Percentiles rank a stretch among this genome's conserved stretches.
Evolutionary conservation across 305 asterid genomes (phyloP).

Genomic region (Fraxinus ornus): DNA sequence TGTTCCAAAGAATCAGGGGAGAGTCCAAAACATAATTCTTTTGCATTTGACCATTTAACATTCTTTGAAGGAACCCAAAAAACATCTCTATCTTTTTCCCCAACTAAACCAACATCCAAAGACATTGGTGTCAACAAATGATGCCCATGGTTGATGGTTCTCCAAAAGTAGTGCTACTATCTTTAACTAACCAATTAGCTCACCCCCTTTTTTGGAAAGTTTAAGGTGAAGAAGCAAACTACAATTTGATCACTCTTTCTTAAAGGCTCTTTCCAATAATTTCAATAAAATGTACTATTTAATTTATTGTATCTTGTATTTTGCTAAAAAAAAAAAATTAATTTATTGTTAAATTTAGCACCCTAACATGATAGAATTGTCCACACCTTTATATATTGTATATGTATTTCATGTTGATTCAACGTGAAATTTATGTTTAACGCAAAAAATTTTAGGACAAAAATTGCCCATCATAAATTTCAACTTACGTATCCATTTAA

Average conservation of each 20-base stretch:
- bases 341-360: too few species aligned
- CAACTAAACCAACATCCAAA: not conserved
- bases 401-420: not conserved
- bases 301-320: not conserved
- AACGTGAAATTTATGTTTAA: too few species aligned
- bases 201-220: slow-evolving; percentile 23
- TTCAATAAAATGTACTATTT: not conserved
- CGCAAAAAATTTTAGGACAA: not conserved
- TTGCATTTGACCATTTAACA: not conserved
- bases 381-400: not conserved
- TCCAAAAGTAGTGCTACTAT: not conserved
- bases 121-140: not conserved
- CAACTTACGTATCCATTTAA: not conserved
- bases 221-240: slow-evolving; percentile 29
- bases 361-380: not conserved
- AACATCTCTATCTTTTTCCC: not conserved
- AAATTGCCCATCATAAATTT: not conserved
- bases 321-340: not conserved
- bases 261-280: not conserved
- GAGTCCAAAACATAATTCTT: not conserved
- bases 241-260: slow-evolving; percentile 26
- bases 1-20: not conserved
- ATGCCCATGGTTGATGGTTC: not conserved
- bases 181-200: not conserved
- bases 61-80: not conserved